Percentiles rank a stretch among this genome's conserved stretches.
phyloP scores from a whole-genome alignment of 768 basidiomycete genomes.

The Russula brevipes region DNA sequence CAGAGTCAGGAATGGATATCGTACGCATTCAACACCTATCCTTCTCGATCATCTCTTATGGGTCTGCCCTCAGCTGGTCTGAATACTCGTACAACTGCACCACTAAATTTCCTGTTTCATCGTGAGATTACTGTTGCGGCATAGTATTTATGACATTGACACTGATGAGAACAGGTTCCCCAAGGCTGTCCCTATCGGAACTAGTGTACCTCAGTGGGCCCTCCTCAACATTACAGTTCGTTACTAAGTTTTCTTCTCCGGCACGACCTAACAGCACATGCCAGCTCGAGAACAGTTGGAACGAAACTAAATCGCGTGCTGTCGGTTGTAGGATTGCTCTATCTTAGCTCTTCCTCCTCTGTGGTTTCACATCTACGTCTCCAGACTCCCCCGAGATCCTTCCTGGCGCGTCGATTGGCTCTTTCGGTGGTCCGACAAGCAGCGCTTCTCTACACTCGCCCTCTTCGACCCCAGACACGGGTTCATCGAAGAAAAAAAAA shows the following conservation, averaged over 20 bases:
- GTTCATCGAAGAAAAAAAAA: too few species aligned
- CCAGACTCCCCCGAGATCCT: not conserved
- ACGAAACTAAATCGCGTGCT: not conserved
- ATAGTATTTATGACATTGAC: too few species aligned
- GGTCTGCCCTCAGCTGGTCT: too few species aligned
- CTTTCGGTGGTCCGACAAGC: too few species aligned
- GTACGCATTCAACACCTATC: too few species aligned
- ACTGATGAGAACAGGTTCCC: not conserved
- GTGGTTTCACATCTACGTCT: not conserved
- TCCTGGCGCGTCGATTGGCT: not conserved
- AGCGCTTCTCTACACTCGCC: too few species aligned
- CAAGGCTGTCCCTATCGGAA: not conserved
- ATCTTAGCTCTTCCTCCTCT: not conserved
- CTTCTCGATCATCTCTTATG: too few species aligned
- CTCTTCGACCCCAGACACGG: too few species aligned
- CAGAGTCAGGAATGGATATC: too few species aligned
- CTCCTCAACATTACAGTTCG: not conserved
- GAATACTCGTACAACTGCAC: too few species aligned
- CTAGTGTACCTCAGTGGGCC: conserved; percentile 1
- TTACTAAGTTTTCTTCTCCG: not conserved
- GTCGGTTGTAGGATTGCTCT: not conserved
- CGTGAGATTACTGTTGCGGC: too few species aligned
- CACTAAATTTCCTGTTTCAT: too few species aligned
- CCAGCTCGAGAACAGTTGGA: not conserved
- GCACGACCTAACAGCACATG: not conserved